Conservation (phyloP, 768 basidiomycete species). For the Macrolepiota fuliginosa region DNA sequence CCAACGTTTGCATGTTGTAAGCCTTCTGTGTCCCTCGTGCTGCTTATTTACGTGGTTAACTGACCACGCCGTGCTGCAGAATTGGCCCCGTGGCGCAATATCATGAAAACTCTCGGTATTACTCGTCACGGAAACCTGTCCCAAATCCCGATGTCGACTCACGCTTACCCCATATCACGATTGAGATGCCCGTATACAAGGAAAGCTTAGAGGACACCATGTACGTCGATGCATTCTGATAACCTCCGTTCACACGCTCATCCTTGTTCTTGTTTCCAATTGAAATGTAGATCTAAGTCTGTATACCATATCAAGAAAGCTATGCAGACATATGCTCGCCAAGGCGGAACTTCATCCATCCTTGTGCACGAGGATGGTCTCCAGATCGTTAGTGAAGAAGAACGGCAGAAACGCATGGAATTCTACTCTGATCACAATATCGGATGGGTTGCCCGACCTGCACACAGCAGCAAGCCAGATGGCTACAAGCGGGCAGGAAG, state of each 20-base stretch:
- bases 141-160: conserved; percentile 62
- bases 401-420: conserved; percentile 61
- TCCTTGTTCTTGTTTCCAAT: neutral
- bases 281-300: conserved; percentile 56
- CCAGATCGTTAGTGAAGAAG: conserved; percentile 60
- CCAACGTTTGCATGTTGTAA: conserved; percentile 65
- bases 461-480: conserved; percentile 56
- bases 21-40: conserved; percentile 20
- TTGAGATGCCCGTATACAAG: conserved; percentile 89
- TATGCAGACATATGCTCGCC: conserved; percentile 90
- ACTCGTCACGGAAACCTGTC: conserved; percentile 65
- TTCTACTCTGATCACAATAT: conserved; percentile 80
- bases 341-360: conserved; percentile 80
- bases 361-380: conserved; percentile 84
- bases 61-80: conserved; percentile 27
- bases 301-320: conserved; percentile 79
- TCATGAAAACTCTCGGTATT: conserved; percentile 82
- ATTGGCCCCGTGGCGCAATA: conserved; percentile 84
- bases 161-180: conserved; percentile 69
- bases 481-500: conserved; percentile 82
- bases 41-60: conserved; percentile 20
- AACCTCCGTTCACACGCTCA: neutral
- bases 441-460: conserved; percentile 81
- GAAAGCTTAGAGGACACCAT: conserved; percentile 81
- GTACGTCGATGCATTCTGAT: conserved; percentile 41